Conservation (phyloP, 2,329 filamentous ascomycete species). For the Basipetospora chlamydospora region DNA sequence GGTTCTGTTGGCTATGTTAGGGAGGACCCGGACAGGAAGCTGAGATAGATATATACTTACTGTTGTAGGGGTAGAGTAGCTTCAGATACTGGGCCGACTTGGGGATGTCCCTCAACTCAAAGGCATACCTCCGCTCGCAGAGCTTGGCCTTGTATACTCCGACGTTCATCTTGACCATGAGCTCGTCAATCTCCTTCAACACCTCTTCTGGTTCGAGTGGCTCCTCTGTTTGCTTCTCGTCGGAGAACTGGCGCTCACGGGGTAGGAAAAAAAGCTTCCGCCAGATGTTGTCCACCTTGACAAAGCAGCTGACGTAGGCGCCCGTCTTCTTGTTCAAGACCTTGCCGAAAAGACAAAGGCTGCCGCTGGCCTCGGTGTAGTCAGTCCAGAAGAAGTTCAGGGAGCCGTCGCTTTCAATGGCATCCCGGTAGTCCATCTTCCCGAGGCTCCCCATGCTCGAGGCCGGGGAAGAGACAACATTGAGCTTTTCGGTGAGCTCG, state of each 20-base stretch:
- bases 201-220: conserved; percentile 79
- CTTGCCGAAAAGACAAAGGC: conserved; percentile 88
- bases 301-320: conserved; percentile 76
- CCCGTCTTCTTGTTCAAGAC: conserved; percentile 77
- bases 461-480: conserved; percentile 58
- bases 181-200: conserved; percentile 71
- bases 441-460: conserved; percentile 51
- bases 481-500: conserved; percentile 69
- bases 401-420: conserved; percentile 86
- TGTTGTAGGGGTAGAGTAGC: conserved; percentile 87
- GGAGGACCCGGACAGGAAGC: neutral
- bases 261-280: conserved; percentile 90
- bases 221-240: conserved; percentile 57
- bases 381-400: conserved; percentile 95
- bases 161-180: conserved; percentile 81
- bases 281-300: conserved; percentile 89
- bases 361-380: conserved; percentile 84
- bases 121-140: conserved; percentile 83
- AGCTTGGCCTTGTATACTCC: conserved; percentile 87
- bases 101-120: conserved; percentile 76
- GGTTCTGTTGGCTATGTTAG: conserved; percentile 33
- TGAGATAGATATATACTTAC: conserved; percentile 21
- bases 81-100: conserved; percentile 88
- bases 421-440: conserved; percentile 71
- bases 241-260: conserved; percentile 42